phyloP scores from a whole-genome alignment of 306 rosid species.

The Cucumis sativus region DNA sequence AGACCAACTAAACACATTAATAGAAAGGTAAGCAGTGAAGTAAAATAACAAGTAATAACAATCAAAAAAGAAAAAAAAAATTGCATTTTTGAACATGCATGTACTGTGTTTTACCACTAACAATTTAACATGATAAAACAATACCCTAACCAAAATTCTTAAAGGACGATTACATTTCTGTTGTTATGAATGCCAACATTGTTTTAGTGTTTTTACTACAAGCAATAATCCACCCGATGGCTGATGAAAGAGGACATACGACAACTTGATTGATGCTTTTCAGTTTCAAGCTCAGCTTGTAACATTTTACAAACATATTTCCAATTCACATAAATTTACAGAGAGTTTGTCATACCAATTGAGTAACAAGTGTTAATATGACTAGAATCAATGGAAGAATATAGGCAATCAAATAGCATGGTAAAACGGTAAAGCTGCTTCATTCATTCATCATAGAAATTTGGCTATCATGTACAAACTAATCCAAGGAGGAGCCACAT shows the following conservation, averaged over 20 bases:
- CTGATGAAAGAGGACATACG: not conserved
- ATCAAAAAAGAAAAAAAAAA: not conserved
- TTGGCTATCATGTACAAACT: not conserved
- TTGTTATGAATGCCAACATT: not conserved
- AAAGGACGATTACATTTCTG: not conserved
- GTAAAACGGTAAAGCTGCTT: not conserved
- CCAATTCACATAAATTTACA: not conserved
- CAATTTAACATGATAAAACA: not conserved
- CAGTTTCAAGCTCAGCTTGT: not conserved
- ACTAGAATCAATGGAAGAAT: not conserved
- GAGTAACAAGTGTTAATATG: not conserved
- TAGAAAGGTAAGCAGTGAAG: not conserved
- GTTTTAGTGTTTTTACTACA: not conserved
- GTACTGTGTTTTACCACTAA: not conserved
- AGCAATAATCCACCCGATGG: not conserved
- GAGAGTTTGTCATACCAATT: not conserved
- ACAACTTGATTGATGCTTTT: not conserved
- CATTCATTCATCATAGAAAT: not conserved
- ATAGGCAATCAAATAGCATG: not conserved
- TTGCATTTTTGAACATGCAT: not conserved
- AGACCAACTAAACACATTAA: not conserved
- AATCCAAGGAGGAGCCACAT: not conserved
- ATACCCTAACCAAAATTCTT: not conserved
- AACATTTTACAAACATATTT: not conserved
- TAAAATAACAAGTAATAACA: not conserved